Base-by-base conservation (phyloP, 2,329 filamentous ascomycete species). In the Amauroascus niger region DNA sequence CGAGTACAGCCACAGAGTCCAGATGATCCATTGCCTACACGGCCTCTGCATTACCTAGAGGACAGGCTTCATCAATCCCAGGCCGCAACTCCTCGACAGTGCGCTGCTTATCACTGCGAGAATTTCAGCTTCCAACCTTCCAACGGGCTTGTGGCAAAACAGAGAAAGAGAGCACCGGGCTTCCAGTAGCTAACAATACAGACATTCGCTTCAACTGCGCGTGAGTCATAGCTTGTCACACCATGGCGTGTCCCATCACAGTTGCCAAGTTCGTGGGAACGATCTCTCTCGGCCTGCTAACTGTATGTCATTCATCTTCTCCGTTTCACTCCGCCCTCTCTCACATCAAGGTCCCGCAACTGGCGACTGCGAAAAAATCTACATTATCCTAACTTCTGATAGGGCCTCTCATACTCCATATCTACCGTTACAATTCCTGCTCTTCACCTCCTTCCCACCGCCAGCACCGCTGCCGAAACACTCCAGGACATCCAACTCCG, bases 181-280 rank as follows among this genome's bases (percentile, higher is more conserved):
- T 28, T 2, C 24, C n/a, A n/a, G 14, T 8, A 7, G 24, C 41
- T 24, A 13, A 26, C 7, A 14, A 40, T 6, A 40, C 6, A 6
- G 14, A 37, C 18, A 40, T 40, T 40, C n/a, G 16, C 24, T 32
- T 28, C 5, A 18, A 26, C 32, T 49, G 46, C 46, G 46, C 14
- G 22, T 32, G 39, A 49, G 30, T 24, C 4, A 24, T 49, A 37
- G 32, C 2, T 26, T 16, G 16, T 28, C 20, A 11, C 37, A 13
- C 13, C 35, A 86, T 88, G 80, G 77, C 81, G 62, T 81, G 79
- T 63, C 82, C 78, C 63, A 81, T 95, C 65, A 83, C 87, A 53
- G 74, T 86, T 69, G 82, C 87, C 74, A 96, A 97, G 75, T 95
- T 96, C 69, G 86, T 96, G 61, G 91, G 91, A 65, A 94, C 88